phyloP scores from a whole-genome alignment of 768 basidiomycete genomes.

The Pleurotus eryngii region DNA sequence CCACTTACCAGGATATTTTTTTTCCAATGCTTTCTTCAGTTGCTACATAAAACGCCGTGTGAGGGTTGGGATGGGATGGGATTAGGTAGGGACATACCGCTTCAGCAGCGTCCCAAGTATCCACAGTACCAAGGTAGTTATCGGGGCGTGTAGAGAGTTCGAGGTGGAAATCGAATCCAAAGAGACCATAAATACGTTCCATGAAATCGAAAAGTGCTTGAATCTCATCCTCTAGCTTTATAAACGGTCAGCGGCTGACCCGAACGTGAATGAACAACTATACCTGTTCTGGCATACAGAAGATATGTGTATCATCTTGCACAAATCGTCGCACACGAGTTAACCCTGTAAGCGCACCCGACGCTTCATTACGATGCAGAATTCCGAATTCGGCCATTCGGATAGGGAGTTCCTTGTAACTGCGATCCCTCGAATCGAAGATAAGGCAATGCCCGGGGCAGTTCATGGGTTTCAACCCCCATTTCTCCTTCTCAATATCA shows the following conservation, averaged over 20 bases:
- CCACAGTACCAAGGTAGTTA: slow-evolving; percentile 84
- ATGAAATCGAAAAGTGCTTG: slow-evolving; percentile 89
- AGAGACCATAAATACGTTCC: slow-evolving; percentile 87
- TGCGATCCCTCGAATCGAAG: slow-evolving; percentile 91
- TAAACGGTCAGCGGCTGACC: slow-evolving; percentile 5
- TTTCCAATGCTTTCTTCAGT: slow-evolving; percentile 80
- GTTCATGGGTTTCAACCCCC: slow-evolving; percentile 98
- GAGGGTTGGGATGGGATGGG: slow-evolving; percentile 5
- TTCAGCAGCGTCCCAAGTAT: slow-evolving; percentile 91
- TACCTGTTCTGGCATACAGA: slow-evolving; percentile 93
- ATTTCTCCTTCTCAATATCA: slow-evolving; percentile 93
- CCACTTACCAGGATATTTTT: slow-evolving; percentile 87
- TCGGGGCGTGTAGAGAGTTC: slow-evolving; percentile 96
- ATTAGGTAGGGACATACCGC: slow-evolving; percentile 39
- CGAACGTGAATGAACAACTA: slow-evolving; percentile 10
- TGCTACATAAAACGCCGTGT: slow-evolving; percentile 45
- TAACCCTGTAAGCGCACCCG: slow-evolving; percentile 88
- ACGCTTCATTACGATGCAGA: slow-evolving; percentile 94
- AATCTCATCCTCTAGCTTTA: slow-evolving; percentile 85
- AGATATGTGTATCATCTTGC: slow-evolving; percentile 98
- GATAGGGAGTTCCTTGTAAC: slow-evolving; percentile 93
- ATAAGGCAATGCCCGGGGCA: slow-evolving; percentile 97
- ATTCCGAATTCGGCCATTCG: slow-evolving; percentile 99
- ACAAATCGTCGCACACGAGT: slow-evolving; percentile 93
- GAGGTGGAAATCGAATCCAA: slow-evolving; percentile 92